Conservation (phyloP, 1,284 basidiomycete genomes). For the Apiotrichum brassicae region DNA sequence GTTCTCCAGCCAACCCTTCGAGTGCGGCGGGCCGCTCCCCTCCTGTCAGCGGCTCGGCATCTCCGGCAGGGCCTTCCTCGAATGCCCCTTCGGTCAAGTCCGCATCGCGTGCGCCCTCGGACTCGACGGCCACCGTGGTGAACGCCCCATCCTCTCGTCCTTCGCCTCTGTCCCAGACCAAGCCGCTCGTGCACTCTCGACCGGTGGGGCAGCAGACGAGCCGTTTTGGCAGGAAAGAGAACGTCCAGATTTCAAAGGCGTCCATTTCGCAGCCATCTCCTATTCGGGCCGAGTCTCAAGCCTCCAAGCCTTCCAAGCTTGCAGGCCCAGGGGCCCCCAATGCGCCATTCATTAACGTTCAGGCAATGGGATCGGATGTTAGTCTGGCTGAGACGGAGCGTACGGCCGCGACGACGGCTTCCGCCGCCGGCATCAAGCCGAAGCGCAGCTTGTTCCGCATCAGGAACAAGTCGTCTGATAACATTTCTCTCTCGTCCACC, state of each 20-base stretch:
- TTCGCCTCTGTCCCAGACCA: conserved; percentile 32
- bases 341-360: conserved; percentile 29
- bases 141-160: conserved; percentile 15
- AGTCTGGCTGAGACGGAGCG: conserved; percentile 38
- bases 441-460: conserved; percentile 63
- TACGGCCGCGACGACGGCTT: conserved; percentile 26
- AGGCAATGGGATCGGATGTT: conserved; percentile 35
- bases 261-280: conserved; percentile 9
- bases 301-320: no score
- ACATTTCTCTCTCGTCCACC: conserved; percentile 94
- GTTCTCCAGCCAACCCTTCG: not conserved
- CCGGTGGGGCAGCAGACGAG: conserved; percentile 46
- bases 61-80: not conserved
- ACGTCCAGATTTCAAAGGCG: conserved; percentile 23
- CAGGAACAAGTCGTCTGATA: conserved; percentile 90
- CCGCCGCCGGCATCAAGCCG: conserved; percentile 25
- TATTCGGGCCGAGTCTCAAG: conserved; percentile 3
- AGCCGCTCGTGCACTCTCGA: conserved; percentile 4
- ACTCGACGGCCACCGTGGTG: not conserved
- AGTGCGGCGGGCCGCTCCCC: not conserved
- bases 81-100: not conserved
- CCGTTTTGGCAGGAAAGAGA: conserved; percentile 52
- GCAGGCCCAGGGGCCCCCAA: conserved; percentile 15
- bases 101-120: not conserved
- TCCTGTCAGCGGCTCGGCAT: not conserved